These are phyloP conservation scores for Torulaspora gathmanii DNA, from an alignment of 805 yeast species.

Conservation along the genomic window DNA sequence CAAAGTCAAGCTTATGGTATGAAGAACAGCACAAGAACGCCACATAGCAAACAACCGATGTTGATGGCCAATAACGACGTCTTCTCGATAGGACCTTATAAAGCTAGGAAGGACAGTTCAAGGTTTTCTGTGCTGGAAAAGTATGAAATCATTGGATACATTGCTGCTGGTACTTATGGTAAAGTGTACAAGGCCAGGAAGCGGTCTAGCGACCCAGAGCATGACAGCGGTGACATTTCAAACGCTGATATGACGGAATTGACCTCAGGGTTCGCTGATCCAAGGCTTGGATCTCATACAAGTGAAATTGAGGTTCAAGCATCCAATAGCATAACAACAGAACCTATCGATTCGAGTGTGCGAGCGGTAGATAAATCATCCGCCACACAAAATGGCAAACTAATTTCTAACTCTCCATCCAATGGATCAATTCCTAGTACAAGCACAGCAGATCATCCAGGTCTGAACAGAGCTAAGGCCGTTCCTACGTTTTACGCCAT, in stretches of 20 bases:
- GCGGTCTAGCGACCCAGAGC: slow-evolving; percentile 8
- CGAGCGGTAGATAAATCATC: slow-evolving; percentile 4
- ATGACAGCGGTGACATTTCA: slow-evolving; percentile 1
- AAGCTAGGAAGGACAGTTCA: slow-evolving; percentile 56
- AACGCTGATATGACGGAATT: slow-evolving; percentile 5
- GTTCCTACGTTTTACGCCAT: slow-evolving; percentile 60
- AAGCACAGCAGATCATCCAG: slow-evolving; percentile 1
- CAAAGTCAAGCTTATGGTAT: slow-evolving; percentile 9
- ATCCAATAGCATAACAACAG: slow-evolving; percentile 2
- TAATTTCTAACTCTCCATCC: neutral
- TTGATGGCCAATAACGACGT: slow-evolving; percentile 52
- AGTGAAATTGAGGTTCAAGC: slow-evolving; percentile 1
- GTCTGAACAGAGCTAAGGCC: slow-evolving; percentile 11
- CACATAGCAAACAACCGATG: slow-evolving; percentile 40
- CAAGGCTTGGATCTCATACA: slow-evolving; percentile 1
- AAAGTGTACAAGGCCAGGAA: slow-evolving; percentile 88
- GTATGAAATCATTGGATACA: slow-evolving; percentile 87
- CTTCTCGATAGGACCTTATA: slow-evolving; percentile 55
- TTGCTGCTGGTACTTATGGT: slow-evolving; percentile 98
- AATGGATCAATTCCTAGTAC: neutral
- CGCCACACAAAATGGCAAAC: neutral
- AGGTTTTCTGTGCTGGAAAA: slow-evolving; percentile 74
- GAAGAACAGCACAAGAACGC: slow-evolving; percentile 12
- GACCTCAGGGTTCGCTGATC: neutral
- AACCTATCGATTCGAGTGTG: neutral